phyloP scores from a whole-genome alignment of 2,329 filamentous ascomycete species.

The Pseudogymnoascus sp. region DNA sequence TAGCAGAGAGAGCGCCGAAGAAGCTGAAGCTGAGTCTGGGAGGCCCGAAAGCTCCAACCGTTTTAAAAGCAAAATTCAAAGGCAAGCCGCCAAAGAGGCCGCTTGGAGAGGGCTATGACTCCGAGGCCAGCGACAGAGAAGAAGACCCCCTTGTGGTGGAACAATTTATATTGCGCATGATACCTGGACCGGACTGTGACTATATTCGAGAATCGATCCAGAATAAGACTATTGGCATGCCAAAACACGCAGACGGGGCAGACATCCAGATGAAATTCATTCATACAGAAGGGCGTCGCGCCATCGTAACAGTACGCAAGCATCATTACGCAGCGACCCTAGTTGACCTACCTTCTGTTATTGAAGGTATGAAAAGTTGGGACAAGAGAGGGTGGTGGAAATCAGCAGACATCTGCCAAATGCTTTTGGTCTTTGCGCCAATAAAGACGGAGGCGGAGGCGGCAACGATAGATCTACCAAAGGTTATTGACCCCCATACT shows the following conservation, averaged over 20 bases:
- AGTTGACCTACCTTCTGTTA: conserved; percentile 61
- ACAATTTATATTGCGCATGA: conserved; percentile 82
- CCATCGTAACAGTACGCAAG: conserved; percentile 50
- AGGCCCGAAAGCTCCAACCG: conserved; percentile 31
- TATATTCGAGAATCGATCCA: conserved; percentile 69
- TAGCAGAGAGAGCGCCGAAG: conserved; percentile 24
- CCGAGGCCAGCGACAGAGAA: conserved; percentile 86
- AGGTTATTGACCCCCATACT: conserved; percentile 24
- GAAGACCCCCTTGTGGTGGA: conserved; percentile 81
- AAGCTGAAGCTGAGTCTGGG: conserved; percentile 41
- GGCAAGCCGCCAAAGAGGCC: conserved; percentile 62
- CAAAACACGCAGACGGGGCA: conserved; percentile 55
- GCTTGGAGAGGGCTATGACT: conserved; percentile 88
- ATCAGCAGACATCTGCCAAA: conserved; percentile 65
- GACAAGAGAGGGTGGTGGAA: conserved; percentile 67
- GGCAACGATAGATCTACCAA: conserved; percentile 23
- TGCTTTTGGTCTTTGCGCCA: conserved; percentile 57
- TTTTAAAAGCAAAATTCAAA: conserved; percentile 53
- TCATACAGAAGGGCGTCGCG: conserved; percentile 52
- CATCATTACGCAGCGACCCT: conserved; percentile 56
- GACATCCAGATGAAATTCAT: conserved; percentile 78
- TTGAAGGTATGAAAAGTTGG: conserved; percentile 69
- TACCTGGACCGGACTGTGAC: conserved; percentile 76
- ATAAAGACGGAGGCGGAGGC: conserved; percentile 48
- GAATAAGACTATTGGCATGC: conserved; percentile 66